A percentile compares a stretch with the other conserved stretches of the same genome.
Evolutionary conservation across 305 asterid species (phyloP).

Genomic region (Ajuga reptans): DNA sequence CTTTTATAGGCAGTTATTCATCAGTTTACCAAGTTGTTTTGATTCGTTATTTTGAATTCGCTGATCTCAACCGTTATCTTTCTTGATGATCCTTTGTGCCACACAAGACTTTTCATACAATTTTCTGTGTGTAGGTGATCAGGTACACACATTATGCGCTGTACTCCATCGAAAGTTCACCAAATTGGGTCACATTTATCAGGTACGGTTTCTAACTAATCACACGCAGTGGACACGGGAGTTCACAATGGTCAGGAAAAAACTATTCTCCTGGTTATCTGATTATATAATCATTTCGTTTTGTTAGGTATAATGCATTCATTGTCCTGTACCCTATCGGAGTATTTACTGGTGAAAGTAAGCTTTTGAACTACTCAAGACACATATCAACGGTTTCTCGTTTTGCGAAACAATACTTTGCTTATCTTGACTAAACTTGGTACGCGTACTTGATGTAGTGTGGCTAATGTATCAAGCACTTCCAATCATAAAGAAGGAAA

Average conservation of each 20-base stretch:
- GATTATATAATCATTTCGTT: constrained; percentile 7
- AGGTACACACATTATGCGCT: constrained; percentile 72
- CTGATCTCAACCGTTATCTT: not conserved
- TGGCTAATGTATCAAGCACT: constrained; percentile 92
- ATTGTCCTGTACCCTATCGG: constrained; percentile 78
- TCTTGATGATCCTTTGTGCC: not conserved
- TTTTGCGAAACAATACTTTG: not conserved
- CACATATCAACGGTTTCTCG: not conserved
- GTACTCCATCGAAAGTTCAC: constrained; percentile 51
- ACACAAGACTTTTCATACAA: not conserved
- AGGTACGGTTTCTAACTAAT: constrained; percentile 37
- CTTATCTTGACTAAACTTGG: not conserved
- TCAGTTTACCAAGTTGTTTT: not conserved
- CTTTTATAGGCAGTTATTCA: not conserved
- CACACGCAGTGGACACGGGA: not conserved
- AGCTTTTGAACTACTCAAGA: constrained; percentile 26
- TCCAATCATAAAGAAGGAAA: constrained; percentile 55
- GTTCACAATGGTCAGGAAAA: not conserved
- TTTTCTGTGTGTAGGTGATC: constrained; percentile 42
- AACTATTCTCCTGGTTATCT: not conserved
- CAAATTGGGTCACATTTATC: constrained; percentile 57
- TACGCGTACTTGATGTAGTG: constrained; percentile 38
- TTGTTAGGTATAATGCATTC: constrained; percentile 74
- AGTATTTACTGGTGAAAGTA: constrained; percentile 85
- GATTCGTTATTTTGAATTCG: not conserved